phyloP scores from a whole-genome alignment of 805 yeast genomes.

The Nakazawaea siamensis region DNA sequence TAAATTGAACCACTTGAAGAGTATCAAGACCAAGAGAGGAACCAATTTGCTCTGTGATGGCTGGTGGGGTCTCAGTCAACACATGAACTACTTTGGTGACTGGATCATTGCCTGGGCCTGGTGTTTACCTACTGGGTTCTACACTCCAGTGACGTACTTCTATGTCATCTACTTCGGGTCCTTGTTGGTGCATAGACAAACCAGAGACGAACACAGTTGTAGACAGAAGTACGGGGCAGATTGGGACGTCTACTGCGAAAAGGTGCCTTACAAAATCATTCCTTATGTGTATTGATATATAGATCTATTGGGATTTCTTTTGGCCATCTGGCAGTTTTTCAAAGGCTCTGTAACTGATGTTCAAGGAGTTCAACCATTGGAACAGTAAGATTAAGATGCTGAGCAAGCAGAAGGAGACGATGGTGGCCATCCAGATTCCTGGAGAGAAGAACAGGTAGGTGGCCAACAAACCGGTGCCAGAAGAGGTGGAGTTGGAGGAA shows the following conservation, averaged over 20 bases:
- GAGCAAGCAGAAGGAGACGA: slow-evolving; percentile 57
- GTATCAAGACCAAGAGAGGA: slow-evolving; percentile 67
- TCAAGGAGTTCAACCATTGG: slow-evolving; percentile 60
- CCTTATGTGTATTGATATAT: slow-evolving; percentile 67
- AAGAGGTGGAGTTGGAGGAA: not conserved
- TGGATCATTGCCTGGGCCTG: slow-evolving; percentile 88
- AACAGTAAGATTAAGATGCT: slow-evolving; percentile 54
- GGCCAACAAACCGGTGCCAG: slow-evolving; percentile 39
- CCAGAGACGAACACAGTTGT: slow-evolving; percentile 89
- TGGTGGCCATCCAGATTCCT: slow-evolving; percentile 69
- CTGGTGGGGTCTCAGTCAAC: slow-evolving; percentile 95
- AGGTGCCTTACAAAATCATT: slow-evolving; percentile 83
- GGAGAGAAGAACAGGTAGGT: slow-evolving; percentile 68
- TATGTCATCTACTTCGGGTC: slow-evolving; percentile 78
- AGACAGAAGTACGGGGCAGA: slow-evolving; percentile 73
- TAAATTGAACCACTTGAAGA: slow-evolving; percentile 55
- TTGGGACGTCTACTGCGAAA: slow-evolving; percentile 75
- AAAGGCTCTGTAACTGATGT: slow-evolving; percentile 75
- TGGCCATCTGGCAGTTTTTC: slow-evolving; percentile 56
- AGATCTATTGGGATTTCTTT: slow-evolving; percentile 32
- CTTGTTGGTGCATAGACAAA: slow-evolving; percentile 80
- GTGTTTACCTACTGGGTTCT: slow-evolving; percentile 85
- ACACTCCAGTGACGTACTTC: slow-evolving; percentile 79
- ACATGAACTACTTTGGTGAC: slow-evolving; percentile 92
- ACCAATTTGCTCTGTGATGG: slow-evolving; percentile 80